Evolutionary conservation across 306 rosid species (phyloP), one percentile per base, ranked within the genome.

Genomic region (Gillenia trifoliata): DNA sequence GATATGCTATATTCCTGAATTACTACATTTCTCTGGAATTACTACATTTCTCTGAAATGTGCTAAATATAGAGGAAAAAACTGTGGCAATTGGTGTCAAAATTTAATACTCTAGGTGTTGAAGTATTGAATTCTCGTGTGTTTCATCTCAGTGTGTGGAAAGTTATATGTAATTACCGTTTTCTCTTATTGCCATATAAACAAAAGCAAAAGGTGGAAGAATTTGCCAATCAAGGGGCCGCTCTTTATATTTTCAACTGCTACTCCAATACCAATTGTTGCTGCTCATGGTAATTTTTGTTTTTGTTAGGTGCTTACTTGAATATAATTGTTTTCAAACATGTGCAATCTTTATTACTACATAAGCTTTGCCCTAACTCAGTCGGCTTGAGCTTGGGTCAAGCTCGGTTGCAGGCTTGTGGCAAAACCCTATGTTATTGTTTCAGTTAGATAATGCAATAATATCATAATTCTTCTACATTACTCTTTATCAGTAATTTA

Each of bases 161-260:
- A 28, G 20, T 16, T 56, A 29, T 56, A 29, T 55, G 75, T 71
- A 74, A 62, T 25, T 77, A 67, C 8, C 74, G 56, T 38, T 43
- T 78, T 75, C 36, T 85, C 26, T 84, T 75, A 55, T 67, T 76
- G 55, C 38, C 75, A 62, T 75, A 68, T 68, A 29, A 81, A 77
- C 88, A 92, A n/a, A n/a, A n/a, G 98, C 87, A 91, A 86, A 85
- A 87, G 68, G 38, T 94, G 96, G 98, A 94, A 94, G 87, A n/a
- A n/a, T n/a, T n/a, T n/a, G n/a, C n/a, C 98, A 87, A 74, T 94
- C 97, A 81, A 90, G 95, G 84, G 98, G 98, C 57, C 95, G 97
- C 49, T 82, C 98, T 91, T 94, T 73, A 90, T 94, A 87, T 94
- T 88, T 87, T 90, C 98, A 65, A 92, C 97, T 34, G 74, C 98